phyloP scores from a whole-genome alignment of 1,284 basidiomycete genomes.

The Xerocomus tenax region DNA sequence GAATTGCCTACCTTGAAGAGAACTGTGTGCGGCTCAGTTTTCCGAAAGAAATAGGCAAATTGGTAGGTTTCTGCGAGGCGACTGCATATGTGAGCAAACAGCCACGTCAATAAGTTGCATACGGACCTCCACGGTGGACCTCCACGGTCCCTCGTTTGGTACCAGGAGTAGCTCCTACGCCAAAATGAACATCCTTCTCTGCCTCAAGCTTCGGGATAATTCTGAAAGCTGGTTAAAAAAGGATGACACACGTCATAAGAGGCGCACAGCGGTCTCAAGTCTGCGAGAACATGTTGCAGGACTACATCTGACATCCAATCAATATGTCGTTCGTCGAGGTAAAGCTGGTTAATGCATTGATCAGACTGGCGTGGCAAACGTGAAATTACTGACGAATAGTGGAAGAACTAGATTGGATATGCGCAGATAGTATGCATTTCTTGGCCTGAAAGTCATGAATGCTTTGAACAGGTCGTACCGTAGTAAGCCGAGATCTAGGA shows the following conservation, averaged over 20 bases:
- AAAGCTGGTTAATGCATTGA: conserved; percentile 41
- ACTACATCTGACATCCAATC: conserved; percentile 71
- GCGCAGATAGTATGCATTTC: conserved; percentile 64
- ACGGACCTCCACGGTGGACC: conserved; percentile 64
- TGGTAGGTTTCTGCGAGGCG: conserved; percentile 56
- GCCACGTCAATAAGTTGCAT: background rate
- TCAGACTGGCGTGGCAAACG: conserved; percentile 2
- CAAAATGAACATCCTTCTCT: conserved; percentile 43
- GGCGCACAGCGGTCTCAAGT: conserved; percentile 58
- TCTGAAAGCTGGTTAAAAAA: conserved; percentile 31
- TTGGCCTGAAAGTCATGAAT: conserved; percentile 43
- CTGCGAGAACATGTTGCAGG: conserved; percentile 62
- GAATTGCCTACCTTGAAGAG: conserved; percentile 51
- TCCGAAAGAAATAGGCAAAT: conserved; percentile 74
- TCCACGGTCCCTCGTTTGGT: conserved; percentile 58
- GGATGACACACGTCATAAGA: background rate
- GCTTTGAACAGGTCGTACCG: background rate
- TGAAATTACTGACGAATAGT: conserved; percentile 45
- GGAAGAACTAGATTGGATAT: conserved; percentile 60
- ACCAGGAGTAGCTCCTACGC: conserved; percentile 34
- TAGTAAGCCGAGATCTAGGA: background rate
- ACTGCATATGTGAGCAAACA: background rate
- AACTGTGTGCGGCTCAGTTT: conserved; percentile 63
- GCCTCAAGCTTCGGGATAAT: conserved; percentile 57
- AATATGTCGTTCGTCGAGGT: conserved; percentile 69